These are phyloP conservation scores for Silene coronaria DNA, from an alignment of 179 eudicot genomes.

Conservation along the genomic window DNA sequence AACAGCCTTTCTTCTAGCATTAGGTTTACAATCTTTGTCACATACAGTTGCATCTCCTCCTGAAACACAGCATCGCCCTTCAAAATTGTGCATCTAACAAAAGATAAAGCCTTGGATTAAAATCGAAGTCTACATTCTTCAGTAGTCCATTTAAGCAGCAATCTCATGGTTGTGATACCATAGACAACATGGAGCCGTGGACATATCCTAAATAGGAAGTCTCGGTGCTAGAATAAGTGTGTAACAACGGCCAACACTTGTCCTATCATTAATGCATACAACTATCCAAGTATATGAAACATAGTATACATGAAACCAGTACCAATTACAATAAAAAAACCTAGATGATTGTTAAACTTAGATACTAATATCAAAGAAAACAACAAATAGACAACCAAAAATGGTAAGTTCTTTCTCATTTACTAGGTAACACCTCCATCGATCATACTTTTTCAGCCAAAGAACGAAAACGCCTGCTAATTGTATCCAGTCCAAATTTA, in stretches of 20 bases:
- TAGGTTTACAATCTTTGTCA: slow-evolving; percentile 75
- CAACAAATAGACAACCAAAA: background rate
- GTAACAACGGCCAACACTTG: background rate
- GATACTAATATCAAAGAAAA: background rate
- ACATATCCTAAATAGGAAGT: background rate
- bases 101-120: background rate
- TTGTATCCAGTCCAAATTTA: background rate
- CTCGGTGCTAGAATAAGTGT: background rate
- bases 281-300: background rate
- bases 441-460: background rate
- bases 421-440: background rate
- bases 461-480: background rate
- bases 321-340: background rate
- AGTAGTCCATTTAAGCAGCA: background rate
- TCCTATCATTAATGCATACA: background rate
- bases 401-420: background rate
- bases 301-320: background rate
- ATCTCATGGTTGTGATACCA: background rate
- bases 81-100: slow-evolving; percentile 3
- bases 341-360: background rate
- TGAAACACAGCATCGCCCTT: slow-evolving; percentile 24
- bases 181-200: background rate
- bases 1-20: slow-evolving; percentile 76
- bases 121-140: background rate
- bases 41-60: slow-evolving; percentile 89